phyloP scores from a whole-genome alignment of 2,329 filamentous ascomycete genomes.

The Passalora sequoiae region DNA sequence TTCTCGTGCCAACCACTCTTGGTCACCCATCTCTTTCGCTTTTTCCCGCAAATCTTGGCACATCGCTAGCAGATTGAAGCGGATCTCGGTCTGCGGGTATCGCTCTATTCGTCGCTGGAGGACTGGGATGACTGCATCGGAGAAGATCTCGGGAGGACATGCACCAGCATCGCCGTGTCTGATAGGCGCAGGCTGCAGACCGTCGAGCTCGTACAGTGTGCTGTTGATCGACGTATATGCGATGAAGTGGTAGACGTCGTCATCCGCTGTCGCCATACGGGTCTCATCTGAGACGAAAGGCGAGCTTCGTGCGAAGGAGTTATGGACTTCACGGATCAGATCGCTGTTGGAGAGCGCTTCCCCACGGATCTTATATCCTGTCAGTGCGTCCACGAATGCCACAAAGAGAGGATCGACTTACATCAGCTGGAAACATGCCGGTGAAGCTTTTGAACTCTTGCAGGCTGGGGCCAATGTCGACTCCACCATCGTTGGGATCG shows the following conservation, averaged over 20 bases:
- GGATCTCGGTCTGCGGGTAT: conserved; percentile 82
- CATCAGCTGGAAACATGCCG: conserved; percentile 65
- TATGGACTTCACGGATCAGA: conserved; percentile 63
- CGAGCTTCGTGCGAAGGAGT: conserved; percentile 80
- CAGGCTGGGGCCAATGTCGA: conserved; percentile 68
- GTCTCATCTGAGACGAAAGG: conserved; percentile 92
- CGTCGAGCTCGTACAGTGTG: conserved; percentile 88
- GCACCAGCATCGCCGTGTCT: conserved; percentile 67
- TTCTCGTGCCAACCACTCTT: conserved; percentile 71
- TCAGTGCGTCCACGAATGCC: background rate
- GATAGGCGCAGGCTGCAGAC: conserved; percentile 87
- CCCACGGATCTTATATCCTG: conserved; percentile 53
- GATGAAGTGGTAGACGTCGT: conserved; percentile 97
- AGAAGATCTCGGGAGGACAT: conserved; percentile 67
- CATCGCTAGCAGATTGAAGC: conserved; percentile 94
- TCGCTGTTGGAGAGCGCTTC: conserved; percentile 66
- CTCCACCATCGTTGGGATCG: conserved; percentile 35
- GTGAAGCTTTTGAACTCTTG: conserved; percentile 83
- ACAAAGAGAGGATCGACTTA: conserved; percentile 24
- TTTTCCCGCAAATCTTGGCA: conserved; percentile 73
- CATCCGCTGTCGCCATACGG: conserved; percentile 62
- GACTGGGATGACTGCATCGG: conserved; percentile 77
- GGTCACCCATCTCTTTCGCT: conserved; percentile 76
- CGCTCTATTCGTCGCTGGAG: conserved; percentile 75
- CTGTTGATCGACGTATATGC: conserved; percentile 81